phyloP scores from a whole-genome alignment of 768 basidiomycete genomes.

The Cyathus striatus region DNA sequence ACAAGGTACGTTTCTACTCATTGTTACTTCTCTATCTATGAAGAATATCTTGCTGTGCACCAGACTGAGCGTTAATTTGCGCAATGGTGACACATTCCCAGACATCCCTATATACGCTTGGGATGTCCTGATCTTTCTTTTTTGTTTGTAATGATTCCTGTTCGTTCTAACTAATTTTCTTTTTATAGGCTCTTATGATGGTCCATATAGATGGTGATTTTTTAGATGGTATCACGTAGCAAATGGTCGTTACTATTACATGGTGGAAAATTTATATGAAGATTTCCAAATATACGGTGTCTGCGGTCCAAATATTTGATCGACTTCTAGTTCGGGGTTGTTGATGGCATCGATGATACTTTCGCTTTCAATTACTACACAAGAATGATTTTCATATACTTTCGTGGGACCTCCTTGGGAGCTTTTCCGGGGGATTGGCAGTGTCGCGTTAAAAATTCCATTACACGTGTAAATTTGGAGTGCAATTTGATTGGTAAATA shows the following conservation, averaged over 20 bases:
- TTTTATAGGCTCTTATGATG: neutral
- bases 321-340: constrained; percentile 36
- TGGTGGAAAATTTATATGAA: constrained; percentile 32
- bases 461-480: constrained; percentile 42
- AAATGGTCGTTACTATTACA: no score
- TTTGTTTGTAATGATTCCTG: constrained; percentile 1
- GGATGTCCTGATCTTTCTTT: constrained; percentile 38
- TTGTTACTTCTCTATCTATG: constrained; percentile 15
- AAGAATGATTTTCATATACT: constrained; percentile 32
- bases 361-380: constrained; percentile 40
- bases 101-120: constrained; percentile 47
- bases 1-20: constrained; percentile 16
- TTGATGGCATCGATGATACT: constrained; percentile 42
- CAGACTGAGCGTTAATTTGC: constrained; percentile 43
- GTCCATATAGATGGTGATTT: no score
- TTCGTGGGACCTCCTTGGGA: constrained; percentile 32
- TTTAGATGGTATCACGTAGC: no score
- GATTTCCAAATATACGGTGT: constrained; percentile 33
- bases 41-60: constrained; percentile 55
- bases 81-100: constrained; percentile 41
- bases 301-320: constrained; percentile 37
- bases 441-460: constrained; percentile 26
- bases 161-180: constrained; percentile 1
- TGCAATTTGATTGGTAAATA: constrained; percentile 40
- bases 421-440: constrained; percentile 34